Percentiles rank a stretch among this genome's conserved stretches.
Evolutionary conservation across 805 yeast species (phyloP).

Genomic region (Metschnikowia proteae): DNA sequence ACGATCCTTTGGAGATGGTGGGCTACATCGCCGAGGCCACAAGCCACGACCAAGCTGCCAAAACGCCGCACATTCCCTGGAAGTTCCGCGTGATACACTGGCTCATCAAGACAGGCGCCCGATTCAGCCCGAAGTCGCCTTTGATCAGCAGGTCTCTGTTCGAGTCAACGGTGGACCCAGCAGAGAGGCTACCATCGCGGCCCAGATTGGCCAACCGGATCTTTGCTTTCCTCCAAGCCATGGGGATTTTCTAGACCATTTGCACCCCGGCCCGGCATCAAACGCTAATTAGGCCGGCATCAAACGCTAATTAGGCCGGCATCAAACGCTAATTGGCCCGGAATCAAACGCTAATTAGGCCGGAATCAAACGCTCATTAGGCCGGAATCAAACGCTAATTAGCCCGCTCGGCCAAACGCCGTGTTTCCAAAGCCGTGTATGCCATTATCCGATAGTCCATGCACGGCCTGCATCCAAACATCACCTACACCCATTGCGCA

Average conservation of each 20-base stretch:
- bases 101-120: constrained; percentile 5
- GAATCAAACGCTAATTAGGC: too few relatives aligned
- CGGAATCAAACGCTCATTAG: too few relatives aligned
- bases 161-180: constrained; percentile 11
- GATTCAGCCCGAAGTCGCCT: not conserved
- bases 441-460: too few relatives aligned
- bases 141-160: constrained; percentile 6
- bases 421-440: too few relatives aligned
- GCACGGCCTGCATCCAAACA: too few relatives aligned
- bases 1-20: constrained; percentile 26
- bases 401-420: too few relatives aligned
- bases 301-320: too few relatives aligned
- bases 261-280: too few relatives aligned
- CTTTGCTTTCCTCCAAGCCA: constrained; percentile 16
- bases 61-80: constrained; percentile 2
- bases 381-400: too few relatives aligned
- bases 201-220: constrained; percentile 8
- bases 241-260: constrained; percentile 11
- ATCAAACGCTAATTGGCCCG: too few relatives aligned
- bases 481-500: not conserved
- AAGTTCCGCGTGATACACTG: constrained; percentile 5
- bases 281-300: too few relatives aligned
- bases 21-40: not conserved
- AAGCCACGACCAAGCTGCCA: not conserved
- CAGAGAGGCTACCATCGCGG: constrained; percentile 5